Percentiles rank a stretch among this genome's conserved stretches.
These are phyloP conservation scores for Solanum corneliomulleri DNA, from an alignment of 257 asterid genomes.

Conservation along the genomic window DNA sequence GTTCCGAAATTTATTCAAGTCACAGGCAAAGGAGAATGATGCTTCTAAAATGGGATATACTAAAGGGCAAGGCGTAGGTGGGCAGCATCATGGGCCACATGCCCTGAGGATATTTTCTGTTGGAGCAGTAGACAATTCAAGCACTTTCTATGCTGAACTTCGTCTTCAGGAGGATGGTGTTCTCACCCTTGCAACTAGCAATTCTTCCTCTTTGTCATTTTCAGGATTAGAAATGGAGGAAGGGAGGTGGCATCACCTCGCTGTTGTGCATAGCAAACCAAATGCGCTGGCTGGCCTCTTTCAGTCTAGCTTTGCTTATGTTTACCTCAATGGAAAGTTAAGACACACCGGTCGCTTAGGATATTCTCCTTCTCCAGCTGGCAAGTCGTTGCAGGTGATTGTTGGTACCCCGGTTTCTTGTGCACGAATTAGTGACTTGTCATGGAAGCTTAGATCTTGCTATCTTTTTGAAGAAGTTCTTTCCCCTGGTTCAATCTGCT, in stretches of 20 bases:
- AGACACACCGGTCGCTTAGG: slow-evolving; percentile 93
- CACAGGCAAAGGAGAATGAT: slow-evolving; percentile 57
- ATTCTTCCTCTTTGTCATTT: slow-evolving; percentile 77
- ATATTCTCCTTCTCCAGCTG: slow-evolving; percentile 90
- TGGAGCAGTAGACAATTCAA: slow-evolving; percentile 71
- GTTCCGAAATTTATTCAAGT: slow-evolving; percentile 58
- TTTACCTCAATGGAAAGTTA: slow-evolving; percentile 88
- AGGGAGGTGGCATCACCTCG: slow-evolving; percentile 99
- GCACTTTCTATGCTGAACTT: slow-evolving; percentile 71
- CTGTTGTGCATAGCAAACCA: slow-evolving; percentile 97
- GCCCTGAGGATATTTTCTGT: slow-evolving; percentile 75
- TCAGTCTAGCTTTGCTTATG: slow-evolving; percentile 94
- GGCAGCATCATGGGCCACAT: slow-evolving; percentile 50
- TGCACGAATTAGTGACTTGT: slow-evolving; percentile 70
- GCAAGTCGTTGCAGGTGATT: slow-evolving; percentile 88
- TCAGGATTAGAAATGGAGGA: slow-evolving; percentile 90
- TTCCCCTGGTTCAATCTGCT: slow-evolving; percentile 92
- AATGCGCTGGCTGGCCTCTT: slow-evolving; percentile 99
- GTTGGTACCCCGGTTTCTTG: slow-evolving; percentile 83
- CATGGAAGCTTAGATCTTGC: slow-evolving; percentile 94
- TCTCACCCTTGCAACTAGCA: slow-evolving; percentile 89
- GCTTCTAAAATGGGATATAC: slow-evolving; percentile 45
- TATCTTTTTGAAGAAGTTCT: slow-evolving; percentile 97
- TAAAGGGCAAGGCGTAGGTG: slow-evolving; percentile 38
- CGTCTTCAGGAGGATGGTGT: slow-evolving; percentile 84